Conservation (phyloP, 192 early-diverging fungal species). For the Coemansia sp. region DNA sequence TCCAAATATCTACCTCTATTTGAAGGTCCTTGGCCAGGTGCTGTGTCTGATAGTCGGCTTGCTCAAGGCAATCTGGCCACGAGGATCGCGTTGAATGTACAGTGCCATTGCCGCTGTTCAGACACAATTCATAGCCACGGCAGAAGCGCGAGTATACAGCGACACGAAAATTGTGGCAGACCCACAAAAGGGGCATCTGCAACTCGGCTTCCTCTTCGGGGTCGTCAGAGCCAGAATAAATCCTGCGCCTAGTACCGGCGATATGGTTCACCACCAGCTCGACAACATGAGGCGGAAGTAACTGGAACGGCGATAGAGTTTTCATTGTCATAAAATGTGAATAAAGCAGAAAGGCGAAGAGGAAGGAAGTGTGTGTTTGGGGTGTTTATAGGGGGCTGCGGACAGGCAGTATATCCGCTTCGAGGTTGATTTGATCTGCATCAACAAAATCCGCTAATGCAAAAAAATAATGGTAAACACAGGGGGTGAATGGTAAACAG, state of each 20-base stretch:
- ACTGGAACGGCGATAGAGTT: background rate
- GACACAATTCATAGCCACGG: background rate
- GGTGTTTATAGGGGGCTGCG: background rate
- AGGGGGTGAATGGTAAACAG: conserved; percentile 15
- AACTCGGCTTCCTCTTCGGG: background rate
- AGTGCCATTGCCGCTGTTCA: background rate
- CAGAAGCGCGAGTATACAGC: conserved; percentile 6
- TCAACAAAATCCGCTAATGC: background rate
- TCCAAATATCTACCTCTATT: background rate
- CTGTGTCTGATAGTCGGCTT: conserved; percentile 1
- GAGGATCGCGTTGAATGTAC: background rate
- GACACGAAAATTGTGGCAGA: conserved; percentile 4
- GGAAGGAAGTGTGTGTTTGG: background rate
- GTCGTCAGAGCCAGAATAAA: background rate
- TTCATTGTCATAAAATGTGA: background rate
- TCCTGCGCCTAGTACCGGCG: background rate
- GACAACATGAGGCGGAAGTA: conserved; percentile 2
- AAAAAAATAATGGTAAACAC: conserved; percentile 13
- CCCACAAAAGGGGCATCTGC: conserved; percentile 9
- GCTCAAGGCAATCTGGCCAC: background rate
- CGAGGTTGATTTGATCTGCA: background rate
- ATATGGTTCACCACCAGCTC: conserved; percentile 6
- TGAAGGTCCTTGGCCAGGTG: conserved; percentile 1
- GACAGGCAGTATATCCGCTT: background rate
- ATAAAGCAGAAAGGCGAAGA: background rate